These are phyloP conservation scores for Infundibulicybe gibba DNA, from an alignment of 768 basidiomycete species.

Conservation along the genomic window DNA sequence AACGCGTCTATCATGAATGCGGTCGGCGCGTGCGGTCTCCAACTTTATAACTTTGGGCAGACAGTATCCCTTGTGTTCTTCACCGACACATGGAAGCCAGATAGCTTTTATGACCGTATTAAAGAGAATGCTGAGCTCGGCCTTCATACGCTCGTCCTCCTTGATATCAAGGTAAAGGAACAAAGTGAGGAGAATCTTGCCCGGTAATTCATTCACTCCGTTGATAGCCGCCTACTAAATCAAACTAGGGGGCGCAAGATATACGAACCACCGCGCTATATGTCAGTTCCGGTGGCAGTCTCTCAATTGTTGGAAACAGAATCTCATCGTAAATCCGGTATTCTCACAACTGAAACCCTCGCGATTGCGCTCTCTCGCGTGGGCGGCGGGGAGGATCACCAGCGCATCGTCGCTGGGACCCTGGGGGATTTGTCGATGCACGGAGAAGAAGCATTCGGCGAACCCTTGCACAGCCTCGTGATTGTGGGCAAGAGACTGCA, in stretches of 20 bases:
- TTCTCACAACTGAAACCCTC: slow-evolving; percentile 58
- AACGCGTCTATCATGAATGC: slow-evolving; percentile 99
- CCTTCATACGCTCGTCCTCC: slow-evolving; percentile 88
- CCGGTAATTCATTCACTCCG: slow-evolving; percentile 44
- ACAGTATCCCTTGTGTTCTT: slow-evolving; percentile 96
- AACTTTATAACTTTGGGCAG: slow-evolving; percentile 98
- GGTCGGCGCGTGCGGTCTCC: slow-evolving; percentile 87
- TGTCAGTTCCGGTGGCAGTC: slow-evolving; percentile 88
- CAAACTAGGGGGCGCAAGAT: slow-evolving; percentile 81
- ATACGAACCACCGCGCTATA: slow-evolving; percentile 95
- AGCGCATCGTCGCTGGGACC: slow-evolving; percentile 85
- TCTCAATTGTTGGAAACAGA: slow-evolving; percentile 75
- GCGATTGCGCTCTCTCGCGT: slow-evolving; percentile 78
- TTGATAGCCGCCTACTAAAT: slow-evolving; percentile 1
- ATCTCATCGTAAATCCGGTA: slow-evolving; percentile 42
- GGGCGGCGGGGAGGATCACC: slow-evolving; percentile 59
- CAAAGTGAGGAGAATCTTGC: slow-evolving; percentile 97
- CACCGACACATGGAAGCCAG: slow-evolving; percentile 95
- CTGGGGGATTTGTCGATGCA: slow-evolving; percentile 66
- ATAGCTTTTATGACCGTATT: slow-evolving; percentile 91
- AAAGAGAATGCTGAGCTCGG: slow-evolving; percentile 87
- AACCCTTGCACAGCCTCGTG: slow-evolving; percentile 87
- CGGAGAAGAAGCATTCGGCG: slow-evolving; percentile 68
- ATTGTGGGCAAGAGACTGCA: slow-evolving; percentile 90
- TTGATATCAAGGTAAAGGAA: slow-evolving; percentile 99